A percentile compares a stretch with the other conserved stretches of the same genome.
These are phyloP conservation scores for Trametes cinnabarina DNA, from an alignment of 768 basidiomycete species.

Conservation along the genomic window DNA sequence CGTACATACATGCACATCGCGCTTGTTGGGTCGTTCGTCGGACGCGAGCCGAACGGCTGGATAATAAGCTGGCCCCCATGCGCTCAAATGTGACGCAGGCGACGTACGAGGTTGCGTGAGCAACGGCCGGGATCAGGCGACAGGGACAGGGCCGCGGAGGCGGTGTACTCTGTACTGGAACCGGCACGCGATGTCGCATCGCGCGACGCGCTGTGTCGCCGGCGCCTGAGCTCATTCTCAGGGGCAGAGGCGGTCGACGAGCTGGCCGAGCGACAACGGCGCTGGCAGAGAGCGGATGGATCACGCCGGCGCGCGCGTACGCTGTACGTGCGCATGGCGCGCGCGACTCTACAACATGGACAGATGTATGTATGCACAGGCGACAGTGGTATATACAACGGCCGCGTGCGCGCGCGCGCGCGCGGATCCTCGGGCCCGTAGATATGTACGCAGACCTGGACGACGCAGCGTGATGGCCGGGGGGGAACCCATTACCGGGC, in stretches of 20 bases:
- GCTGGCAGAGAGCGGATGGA: conserved; percentile 1
- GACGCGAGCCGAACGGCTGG: neutral
- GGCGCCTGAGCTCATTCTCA: too few relatives aligned
- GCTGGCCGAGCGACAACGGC: neutral
- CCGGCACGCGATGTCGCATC: too few relatives aligned
- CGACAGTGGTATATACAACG: neutral
- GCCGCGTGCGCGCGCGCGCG: neutral
- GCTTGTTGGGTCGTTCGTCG: neutral
- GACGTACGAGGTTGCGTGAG: too few relatives aligned
- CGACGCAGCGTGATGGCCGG: neutral
- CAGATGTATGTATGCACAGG: conserved; percentile 1
- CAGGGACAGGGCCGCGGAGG: neutral
- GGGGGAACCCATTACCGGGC: conserved; percentile 8
- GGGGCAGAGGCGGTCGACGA: neutral
- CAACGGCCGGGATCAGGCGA: too few relatives aligned
- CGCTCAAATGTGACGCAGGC: too few relatives aligned
- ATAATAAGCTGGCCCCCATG: neutral
- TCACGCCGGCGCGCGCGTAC: conserved; percentile 12
- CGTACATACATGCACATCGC: neutral
- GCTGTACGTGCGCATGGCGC: too few relatives aligned
- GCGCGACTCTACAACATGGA: conserved; percentile 12
- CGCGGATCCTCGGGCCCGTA: too few relatives aligned
- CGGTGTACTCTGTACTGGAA: too few relatives aligned
- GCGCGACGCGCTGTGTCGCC: too few relatives aligned
- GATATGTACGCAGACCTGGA: neutral